phyloP scores from a whole-genome alignment of 78 protist species.

The Dictyostelium capitatum region DNA sequence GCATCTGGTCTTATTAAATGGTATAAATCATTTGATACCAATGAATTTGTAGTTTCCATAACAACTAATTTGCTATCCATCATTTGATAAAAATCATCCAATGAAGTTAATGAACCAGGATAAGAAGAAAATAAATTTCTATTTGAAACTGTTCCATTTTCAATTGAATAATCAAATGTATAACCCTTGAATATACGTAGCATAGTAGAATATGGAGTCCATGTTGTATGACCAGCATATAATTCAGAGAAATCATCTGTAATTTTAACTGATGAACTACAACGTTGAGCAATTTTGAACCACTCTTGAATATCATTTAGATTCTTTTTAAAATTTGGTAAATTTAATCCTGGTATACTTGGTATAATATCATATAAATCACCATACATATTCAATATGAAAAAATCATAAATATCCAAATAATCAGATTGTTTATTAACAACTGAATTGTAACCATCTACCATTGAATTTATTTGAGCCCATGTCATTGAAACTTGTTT shows the following conservation, averaged over 20 bases:
- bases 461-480: slow-evolving; percentile 56
- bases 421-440: not conserved
- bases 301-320: slow-evolving; percentile 25
- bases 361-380: slow-evolving; percentile 65
- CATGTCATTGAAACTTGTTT: not conserved
- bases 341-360: not conserved
- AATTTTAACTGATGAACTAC: slow-evolving; percentile 77
- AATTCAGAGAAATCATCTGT: slow-evolving; percentile 58
- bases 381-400: slow-evolving; percentile 71
- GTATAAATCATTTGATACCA: slow-evolving; percentile 58
- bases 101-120: slow-evolving; percentile 73
- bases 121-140: slow-evolving; percentile 59
- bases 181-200: slow-evolving; percentile 53
- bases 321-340: slow-evolving; percentile 1
- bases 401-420: slow-evolving; percentile 36
- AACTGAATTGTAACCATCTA: slow-evolving; percentile 32
- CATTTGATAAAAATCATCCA: slow-evolving; percentile 88
- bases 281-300: slow-evolving; percentile 49
- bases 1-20: slow-evolving; percentile 62
- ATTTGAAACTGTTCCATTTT: not conserved
- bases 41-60: slow-evolving; percentile 86
- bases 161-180: not conserved
- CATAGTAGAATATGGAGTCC: not conserved
- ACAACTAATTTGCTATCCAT: slow-evolving; percentile 74
- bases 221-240: slow-evolving; percentile 81